phyloP scores from a whole-genome alignment of 495 filamentous ascomycete genomes.

The Pseudotulostoma volvatum region DNA sequence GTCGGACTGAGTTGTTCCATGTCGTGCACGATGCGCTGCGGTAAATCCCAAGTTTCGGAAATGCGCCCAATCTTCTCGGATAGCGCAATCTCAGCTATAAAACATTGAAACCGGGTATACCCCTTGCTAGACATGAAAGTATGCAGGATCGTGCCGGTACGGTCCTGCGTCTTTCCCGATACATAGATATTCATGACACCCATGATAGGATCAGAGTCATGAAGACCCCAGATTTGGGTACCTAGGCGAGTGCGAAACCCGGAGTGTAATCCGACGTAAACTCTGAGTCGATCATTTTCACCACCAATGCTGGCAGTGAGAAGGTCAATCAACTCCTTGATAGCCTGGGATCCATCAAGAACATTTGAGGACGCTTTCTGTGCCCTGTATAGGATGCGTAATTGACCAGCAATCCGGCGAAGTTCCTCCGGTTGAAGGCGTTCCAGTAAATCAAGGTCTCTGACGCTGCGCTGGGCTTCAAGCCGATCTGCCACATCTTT shows the following conservation, averaged over 20 bases:
- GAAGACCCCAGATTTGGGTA: constrained; percentile 24
- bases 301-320: constrained; percentile 11
- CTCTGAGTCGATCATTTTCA: background rate
- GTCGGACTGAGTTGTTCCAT: constrained; percentile 25
- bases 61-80: constrained; percentile 7
- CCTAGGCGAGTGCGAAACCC: constrained; percentile 20
- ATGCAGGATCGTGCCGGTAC: constrained; percentile 21
- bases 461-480: constrained; percentile 32
- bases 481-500: constrained; percentile 33
- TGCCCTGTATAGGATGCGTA: constrained; percentile 21
- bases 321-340: constrained; percentile 17
- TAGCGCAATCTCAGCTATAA: constrained; percentile 24
- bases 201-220: constrained; percentile 11
- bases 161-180: constrained; percentile 20
- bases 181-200: constrained; percentile 16
- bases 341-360: constrained; percentile 8
- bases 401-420: constrained; percentile 13
- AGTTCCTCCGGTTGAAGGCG: constrained; percentile 21
- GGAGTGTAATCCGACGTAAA: constrained; percentile 21
- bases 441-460: constrained; percentile 29
- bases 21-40: constrained; percentile 19
- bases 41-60: constrained; percentile 12
- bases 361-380: constrained; percentile 6
- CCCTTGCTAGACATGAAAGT: constrained; percentile 26
- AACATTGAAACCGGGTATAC: constrained; percentile 25